phyloP scores from a whole-genome alignment of 441 rosid genomes.

The Monsonia emarginata region DNA sequence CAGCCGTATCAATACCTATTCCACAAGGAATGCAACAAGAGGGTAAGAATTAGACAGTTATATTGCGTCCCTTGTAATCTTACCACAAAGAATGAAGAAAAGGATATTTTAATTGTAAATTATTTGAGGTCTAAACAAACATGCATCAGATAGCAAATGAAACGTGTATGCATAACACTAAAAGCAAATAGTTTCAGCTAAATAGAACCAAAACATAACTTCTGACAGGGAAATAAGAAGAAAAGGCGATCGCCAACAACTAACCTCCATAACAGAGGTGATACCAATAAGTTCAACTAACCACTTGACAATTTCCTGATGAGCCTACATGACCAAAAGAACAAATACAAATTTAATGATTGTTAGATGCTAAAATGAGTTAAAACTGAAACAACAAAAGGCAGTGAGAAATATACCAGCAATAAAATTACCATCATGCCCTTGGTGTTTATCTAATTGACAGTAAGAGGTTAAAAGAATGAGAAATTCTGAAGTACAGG shows the following conservation, averaged over 20 bases:
- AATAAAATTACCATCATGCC: neutral
- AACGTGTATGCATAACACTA: neutral
- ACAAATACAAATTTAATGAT: conserved; percentile 11
- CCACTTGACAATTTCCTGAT: conserved; percentile 53
- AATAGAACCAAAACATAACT: conserved; percentile 4
- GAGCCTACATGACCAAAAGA: conserved; percentile 44
- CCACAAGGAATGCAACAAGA: conserved; percentile 10
- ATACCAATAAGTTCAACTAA: conserved; percentile 83
- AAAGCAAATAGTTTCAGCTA: conserved; percentile 1
- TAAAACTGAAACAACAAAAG: neutral
- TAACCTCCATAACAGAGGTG: conserved; percentile 92
- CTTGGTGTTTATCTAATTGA: neutral
- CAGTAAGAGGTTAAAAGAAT: neutral
- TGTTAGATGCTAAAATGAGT: neutral
- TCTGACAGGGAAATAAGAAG: conserved; percentile 10
- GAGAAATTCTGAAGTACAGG: neutral
- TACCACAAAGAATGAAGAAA: neutral
- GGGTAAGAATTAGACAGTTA: neutral
- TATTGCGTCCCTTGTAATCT: neutral
- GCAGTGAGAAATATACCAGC: neutral
- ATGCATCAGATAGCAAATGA: conserved; percentile 2
- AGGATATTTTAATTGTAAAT: neutral
- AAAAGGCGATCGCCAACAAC: conserved; percentile 22
- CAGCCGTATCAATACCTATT: conserved; percentile 73
- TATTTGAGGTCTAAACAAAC: neutral